Conservation (phyloP, 352 stramenopile genomes). For the Phytophthora sojae region DNA sequence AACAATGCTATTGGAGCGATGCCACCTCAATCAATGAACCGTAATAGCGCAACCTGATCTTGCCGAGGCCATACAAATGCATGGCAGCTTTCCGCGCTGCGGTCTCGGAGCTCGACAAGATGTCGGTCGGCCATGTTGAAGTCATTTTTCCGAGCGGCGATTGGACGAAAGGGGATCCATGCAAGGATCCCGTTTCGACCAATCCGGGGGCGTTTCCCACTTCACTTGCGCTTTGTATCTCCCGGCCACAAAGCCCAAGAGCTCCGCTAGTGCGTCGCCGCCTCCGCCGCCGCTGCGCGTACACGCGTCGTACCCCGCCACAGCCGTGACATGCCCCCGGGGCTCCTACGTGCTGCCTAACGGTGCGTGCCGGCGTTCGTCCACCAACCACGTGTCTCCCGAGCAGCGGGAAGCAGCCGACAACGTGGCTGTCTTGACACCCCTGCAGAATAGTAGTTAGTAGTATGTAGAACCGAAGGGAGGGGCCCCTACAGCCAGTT, state of each 20-base stretch:
- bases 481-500: background rate
- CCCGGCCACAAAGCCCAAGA: slow-evolving; percentile 22
- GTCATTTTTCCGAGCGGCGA: background rate
- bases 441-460: slow-evolving; percentile 1
- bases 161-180: slow-evolving; percentile 19
- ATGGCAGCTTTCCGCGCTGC: no score
- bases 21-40: no score
- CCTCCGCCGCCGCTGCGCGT: slow-evolving; percentile 4
- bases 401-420: slow-evolving; percentile 17
- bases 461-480: no score
- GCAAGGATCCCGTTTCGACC: slow-evolving; percentile 12
- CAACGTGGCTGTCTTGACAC: slow-evolving; percentile 19
- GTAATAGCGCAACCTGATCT: background rate
- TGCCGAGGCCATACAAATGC: no score
- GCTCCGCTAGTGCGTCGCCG: slow-evolving; percentile 17
- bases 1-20: no score
- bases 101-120: background rate
- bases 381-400: slow-evolving; percentile 8
- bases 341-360: slow-evolving; percentile 28
- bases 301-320: slow-evolving; percentile 3
- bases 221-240: slow-evolving; percentile 26
- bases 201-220: slow-evolving; percentile 10
- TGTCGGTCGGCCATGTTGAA: background rate
- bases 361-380: slow-evolving; percentile 29
- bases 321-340: slow-evolving; percentile 25